Base-by-base conservation (phyloP, 169 alveolate genomes). In the Neospora caninum region DNA sequence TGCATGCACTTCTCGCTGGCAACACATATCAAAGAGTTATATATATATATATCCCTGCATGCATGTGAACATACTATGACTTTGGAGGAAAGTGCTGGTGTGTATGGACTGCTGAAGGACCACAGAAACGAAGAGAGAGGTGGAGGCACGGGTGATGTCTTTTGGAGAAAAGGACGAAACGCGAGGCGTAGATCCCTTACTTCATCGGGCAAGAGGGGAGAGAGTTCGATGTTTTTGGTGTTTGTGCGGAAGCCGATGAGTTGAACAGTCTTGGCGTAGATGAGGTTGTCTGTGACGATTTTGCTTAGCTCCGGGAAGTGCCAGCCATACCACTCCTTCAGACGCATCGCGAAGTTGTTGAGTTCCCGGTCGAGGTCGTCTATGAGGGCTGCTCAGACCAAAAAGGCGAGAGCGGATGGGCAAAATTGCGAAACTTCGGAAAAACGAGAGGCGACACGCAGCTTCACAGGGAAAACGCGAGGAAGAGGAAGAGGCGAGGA, bases 221-320 rank as follows among this genome's bases (percentile, higher is more conserved):
- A 42, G 20, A 93, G 64, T 25, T 93, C 95, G 80, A 80, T 88
- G 67, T 88, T 25, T 36, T 70, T 53, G 34, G 95, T 42, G 54
- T 93, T 93, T 31, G 84, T 86, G 41, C 95, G 92, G 80, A 89
- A 91, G 29, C 96, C 96, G 69, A 94, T 67, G 31, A 43, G 49
- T 39, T 91, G 84, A 38, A 94, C 95, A 31, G 94, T 92, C 91
- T 98, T 97, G 54, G 99, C 98, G 97, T 97, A 99, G 93, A 97
- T 96, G 45, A 97, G 95, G 96, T 98, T 99, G 96, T 99, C 99
- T 0, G 98, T 97, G 86, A 99, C 99, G 83, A 99, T 99, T 96
- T 98, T 99, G 36, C 97, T 97, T 73, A 99, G 98, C 96, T 99
- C 99, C 25, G 99, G 99, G 98, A 99, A 99, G 97, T 99, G 99